Percentiles rank a stretch among this genome's conserved stretches.
Conservation (phyloP, 352 stramenopile species). For the Phytophthora podocarpi region DNA sequence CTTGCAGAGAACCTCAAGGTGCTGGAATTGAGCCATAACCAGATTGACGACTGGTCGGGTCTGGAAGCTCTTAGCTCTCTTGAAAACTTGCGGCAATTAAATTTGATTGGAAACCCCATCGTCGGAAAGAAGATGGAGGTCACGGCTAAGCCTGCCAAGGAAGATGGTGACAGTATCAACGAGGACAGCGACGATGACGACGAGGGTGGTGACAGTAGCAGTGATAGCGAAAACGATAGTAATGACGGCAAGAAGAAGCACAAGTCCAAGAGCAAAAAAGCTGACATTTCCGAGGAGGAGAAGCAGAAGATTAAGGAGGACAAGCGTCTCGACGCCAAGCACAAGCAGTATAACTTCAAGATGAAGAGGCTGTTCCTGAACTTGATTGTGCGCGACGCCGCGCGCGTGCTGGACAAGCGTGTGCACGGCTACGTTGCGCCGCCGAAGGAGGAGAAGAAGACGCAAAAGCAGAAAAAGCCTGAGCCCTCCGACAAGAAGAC, state of each 20-base stretch:
- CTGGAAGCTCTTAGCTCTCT: slow-evolving; percentile 66
- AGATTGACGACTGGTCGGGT: slow-evolving; percentile 82
- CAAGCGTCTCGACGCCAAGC: slow-evolving; percentile 75
- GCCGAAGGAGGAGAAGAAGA: slow-evolving; percentile 70
- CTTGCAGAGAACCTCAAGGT: slow-evolving; percentile 77
- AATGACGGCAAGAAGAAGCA: slow-evolving; percentile 23
- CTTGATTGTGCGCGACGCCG: slow-evolving; percentile 79
- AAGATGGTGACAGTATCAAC: slow-evolving; percentile 19
- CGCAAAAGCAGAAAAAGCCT: slow-evolving; percentile 29
- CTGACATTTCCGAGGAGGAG: slow-evolving; percentile 49
- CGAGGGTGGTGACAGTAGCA: slow-evolving; percentile 22
- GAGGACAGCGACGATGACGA: slow-evolving; percentile 21
- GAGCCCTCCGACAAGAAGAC: slow-evolving; percentile 27
- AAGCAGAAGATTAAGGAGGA: slow-evolving; percentile 62
- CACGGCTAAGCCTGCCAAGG: slow-evolving; percentile 25
- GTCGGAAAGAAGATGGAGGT: slow-evolving; percentile 55
- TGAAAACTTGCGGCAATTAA: slow-evolving; percentile 78
- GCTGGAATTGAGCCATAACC: slow-evolving; percentile 81
- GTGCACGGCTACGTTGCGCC: slow-evolving; percentile 83
- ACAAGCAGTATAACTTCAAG: slow-evolving; percentile 91
- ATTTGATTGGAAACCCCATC: slow-evolving; percentile 82
- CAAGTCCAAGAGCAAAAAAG: slow-evolving; percentile 31
- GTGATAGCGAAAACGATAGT: slow-evolving; percentile 21
- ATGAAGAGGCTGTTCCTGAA: slow-evolving; percentile 87
- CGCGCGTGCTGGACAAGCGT: slow-evolving; percentile 81